Base-by-base conservation (phyloP, 768 basidiomycete genomes). In the Phlebiopsis gigantea region DNA sequence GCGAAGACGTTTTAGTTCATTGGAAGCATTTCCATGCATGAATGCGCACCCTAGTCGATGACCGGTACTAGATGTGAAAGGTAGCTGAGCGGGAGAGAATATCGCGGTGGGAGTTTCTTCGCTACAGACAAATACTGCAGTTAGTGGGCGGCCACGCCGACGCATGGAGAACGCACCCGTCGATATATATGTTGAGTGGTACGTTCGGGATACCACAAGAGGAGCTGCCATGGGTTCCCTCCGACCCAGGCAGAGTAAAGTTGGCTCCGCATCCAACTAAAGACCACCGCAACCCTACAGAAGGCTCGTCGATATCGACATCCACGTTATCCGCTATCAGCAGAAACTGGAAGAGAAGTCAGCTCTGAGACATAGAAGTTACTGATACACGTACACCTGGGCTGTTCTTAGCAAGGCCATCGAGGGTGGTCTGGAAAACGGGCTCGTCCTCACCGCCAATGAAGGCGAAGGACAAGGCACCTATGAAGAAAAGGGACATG, bases 251-350 rank as follows among this genome's bases (percentile, higher is more conserved):
- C 15, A 82, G 75, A 25, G 79, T 68, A 55, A 70, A 74, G 1
- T 60, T 72, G 14, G 68, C 60, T 17, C 82, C 82, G 63, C 82
- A 84, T 1, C 75, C 80, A 19, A 79, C 59, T 30, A 84, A 73
- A 29, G 79, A 77, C 81, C 81, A 84, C 6, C 80, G 77, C 42
- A 84, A 73, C 8, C 77, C 77, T 26, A 84, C 62, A 0, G 80
- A 74, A 1, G 81, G 81, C 61, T 84, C 81, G 57, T 82, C 81
- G 9, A 83, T 68, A 61, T 84, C 82, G 10, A 83, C 74, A 59
- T 83, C 81, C 5, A 83, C 78, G 52, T 75, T 77, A 59, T 83
- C 81, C 5, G 81, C 82, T 2, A 82, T 62, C 39, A 84, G 70
- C 2, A 83, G 76, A 46, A 84, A 69, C 82, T 84, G 49, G 15